Conservation (phyloP, 208 protist species). For the Trypanosomatidae sp. region DNA sequence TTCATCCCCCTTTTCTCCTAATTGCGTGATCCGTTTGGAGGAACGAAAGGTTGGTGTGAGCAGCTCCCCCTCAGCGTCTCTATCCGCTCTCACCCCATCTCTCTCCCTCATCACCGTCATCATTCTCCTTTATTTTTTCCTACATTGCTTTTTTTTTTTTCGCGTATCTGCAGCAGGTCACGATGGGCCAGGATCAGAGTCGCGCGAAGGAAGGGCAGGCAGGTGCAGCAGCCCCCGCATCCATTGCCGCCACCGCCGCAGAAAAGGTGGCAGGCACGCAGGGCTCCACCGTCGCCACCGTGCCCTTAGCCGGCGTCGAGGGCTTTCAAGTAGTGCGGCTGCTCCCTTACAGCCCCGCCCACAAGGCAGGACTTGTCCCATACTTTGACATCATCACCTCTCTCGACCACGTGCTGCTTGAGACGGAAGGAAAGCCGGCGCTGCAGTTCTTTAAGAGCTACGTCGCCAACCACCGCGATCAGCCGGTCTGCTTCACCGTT, state of each 20-base stretch:
- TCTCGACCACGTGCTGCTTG: constrained; percentile 45
- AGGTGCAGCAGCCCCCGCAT: too few species aligned
- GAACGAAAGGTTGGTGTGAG: too few species aligned
- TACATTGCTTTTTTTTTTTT: too few species aligned
- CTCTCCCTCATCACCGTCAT: too few species aligned
- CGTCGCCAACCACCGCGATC: constrained; percentile 39
- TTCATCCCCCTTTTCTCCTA: too few species aligned
- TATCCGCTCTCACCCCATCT: too few species aligned
- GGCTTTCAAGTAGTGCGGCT: constrained; percentile 85
- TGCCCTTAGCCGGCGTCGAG: constrained; percentile 33
- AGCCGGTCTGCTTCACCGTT: constrained; percentile 53
- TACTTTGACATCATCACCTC: constrained; percentile 90
- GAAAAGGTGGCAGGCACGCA: neutral
- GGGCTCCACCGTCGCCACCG: neutral
- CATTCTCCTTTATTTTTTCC: too few species aligned
- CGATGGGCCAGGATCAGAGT: constrained; percentile 59
- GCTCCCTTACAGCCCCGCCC: constrained; percentile 71
- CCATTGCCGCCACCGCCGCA: neutral
- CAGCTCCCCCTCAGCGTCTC: too few species aligned
- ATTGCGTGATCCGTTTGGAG: too few species aligned
- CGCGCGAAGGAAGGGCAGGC: constrained; percentile 6
- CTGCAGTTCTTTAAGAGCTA: constrained; percentile 62
- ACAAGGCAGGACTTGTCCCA: constrained; percentile 73
- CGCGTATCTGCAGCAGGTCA: too few species aligned
- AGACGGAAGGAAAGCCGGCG: constrained; percentile 11